A percentile compares a stretch with the other conserved stretches of the same genome.
phyloP scores from a whole-genome alignment of 2,329 filamentous ascomycete species.

The Ilyonectria sp. region DNA sequence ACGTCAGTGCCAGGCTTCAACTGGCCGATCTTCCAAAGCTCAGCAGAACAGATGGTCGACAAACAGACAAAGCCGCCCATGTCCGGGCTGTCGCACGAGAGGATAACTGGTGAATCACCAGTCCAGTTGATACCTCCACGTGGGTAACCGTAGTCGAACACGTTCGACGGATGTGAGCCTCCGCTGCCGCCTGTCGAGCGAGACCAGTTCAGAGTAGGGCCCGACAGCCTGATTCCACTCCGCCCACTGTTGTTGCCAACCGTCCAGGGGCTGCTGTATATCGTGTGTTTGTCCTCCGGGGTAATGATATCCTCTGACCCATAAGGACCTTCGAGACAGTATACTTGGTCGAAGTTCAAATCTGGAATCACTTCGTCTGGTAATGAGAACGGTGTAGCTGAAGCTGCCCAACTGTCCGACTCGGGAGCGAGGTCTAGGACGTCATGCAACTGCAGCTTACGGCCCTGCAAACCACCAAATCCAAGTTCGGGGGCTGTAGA shows the following conservation, averaged over 20 bases:
- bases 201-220: constrained; percentile 71
- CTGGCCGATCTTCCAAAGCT: constrained; percentile 75
- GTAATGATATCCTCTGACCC: constrained; percentile 50
- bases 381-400: constrained; percentile 16
- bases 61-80: constrained; percentile 73
- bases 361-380: constrained; percentile 23
- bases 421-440: constrained; percentile 9
- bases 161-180: constrained; percentile 72
- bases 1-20: constrained; percentile 69
- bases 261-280: constrained; percentile 71
- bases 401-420: constrained; percentile 10
- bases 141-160: constrained; percentile 35
- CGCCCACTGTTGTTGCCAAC: constrained; percentile 73
- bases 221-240: constrained; percentile 72
- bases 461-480: constrained; percentile 73
- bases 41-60: constrained; percentile 69
- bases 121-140: constrained; percentile 72
- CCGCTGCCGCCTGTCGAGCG: constrained; percentile 73
- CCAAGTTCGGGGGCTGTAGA: constrained; percentile 70
- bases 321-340: constrained; percentile 50
- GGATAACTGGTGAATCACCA: constrained; percentile 73
- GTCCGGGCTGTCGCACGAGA: constrained; percentile 71
- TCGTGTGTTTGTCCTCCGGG: constrained; percentile 66
- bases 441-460: constrained; percentile 62
- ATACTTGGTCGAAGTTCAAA: constrained; percentile 34